Conservation (phyloP, 352 stramenopile genomes). For the Globisporangium ultimum region DNA sequence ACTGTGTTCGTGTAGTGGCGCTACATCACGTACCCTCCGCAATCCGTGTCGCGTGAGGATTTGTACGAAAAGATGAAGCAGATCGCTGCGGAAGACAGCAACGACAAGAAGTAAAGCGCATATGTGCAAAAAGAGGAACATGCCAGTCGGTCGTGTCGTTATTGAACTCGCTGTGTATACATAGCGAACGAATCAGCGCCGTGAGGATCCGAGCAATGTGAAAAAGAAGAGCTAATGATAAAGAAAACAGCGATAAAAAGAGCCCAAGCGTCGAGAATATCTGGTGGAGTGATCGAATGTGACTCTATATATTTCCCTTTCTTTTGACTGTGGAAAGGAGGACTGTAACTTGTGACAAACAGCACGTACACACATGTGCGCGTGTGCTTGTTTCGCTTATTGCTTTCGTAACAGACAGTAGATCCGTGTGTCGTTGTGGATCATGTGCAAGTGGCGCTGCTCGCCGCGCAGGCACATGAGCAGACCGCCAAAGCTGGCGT, state of each 20-base stretch:
- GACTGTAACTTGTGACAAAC: not conserved
- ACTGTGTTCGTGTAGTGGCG: conserved; percentile 42
- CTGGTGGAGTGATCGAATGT: conserved; percentile 8
- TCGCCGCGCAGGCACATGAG: conserved; percentile 97
- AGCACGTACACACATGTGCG: too few relatives aligned
- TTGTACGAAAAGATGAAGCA: conserved; percentile 75
- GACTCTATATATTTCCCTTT: conserved; percentile 15
- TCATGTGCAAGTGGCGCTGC: conserved; percentile 95
- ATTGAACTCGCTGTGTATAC: too few relatives aligned
- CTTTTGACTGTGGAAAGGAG: not conserved
- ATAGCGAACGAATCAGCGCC: too few relatives aligned
- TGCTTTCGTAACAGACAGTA: conserved; percentile 92
- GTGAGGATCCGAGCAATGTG: not conserved
- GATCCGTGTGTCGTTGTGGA: conserved; percentile 96
- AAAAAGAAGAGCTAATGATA: conserved; percentile 1
- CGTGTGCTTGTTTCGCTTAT: conserved; percentile 24
- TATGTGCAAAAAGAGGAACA: too few relatives aligned
- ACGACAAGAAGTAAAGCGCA: conserved; percentile 12
- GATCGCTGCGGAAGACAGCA: conserved; percentile 59
- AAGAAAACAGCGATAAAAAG: not conserved
- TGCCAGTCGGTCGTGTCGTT: too few relatives aligned
- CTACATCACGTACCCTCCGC: conserved; percentile 84
- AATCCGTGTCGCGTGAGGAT: conserved; percentile 72
- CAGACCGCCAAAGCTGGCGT: conserved; percentile 95
- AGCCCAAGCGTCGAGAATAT: not conserved